Evolutionary conservation across 371 early-diverging fungal species (phyloP), one percentile per base, ranked within the genome.

Genomic region (Rhizopus arrhizus): DNA sequence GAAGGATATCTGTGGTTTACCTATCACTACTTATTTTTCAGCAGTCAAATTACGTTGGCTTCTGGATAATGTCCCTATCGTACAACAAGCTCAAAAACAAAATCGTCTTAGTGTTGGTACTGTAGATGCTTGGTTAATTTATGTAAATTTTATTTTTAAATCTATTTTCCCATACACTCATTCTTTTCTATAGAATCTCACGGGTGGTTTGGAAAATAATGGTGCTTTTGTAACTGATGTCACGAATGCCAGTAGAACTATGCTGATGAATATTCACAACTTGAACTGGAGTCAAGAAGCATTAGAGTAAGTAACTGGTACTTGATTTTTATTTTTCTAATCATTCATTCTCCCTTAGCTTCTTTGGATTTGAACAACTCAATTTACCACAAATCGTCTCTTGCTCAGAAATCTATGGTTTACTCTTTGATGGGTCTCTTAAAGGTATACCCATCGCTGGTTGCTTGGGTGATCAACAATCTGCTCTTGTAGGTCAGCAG

Each of bases 401-500:
- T 6, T 95, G 95, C 3, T 82, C 95, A 11, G 86, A 92, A 55
- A 61, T 89, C 0, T 94, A 93, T 74, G 95, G 94, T 16, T 64
- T 72, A 16, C 59, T 95, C 55, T 70, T 59, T 13, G 56, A 68
- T 15, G 88, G 88, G 2, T 72, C 89, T 0, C 77, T 87, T 7
- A 63, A 67, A 62, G 91, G 88, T 34, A 66, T 92, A 5, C 90
- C 92, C 3, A 86, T 95, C 22, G 75, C 92, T 11, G 95, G 94
- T 6, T 90, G 92, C 64, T 71, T 98, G 33, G 98, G 98, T 31
- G 98, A 98, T 77, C 98, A 98, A 70, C 98, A 98, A 69, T 93
- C 96, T 13, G 97, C 98, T 2, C 74, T 96, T 33, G 95, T 98
- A 22, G 98, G 98, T 3, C 98, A 97, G 67, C 84, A 88, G 60